Conservation (phyloP, 495 filamentous ascomycete species). For the Glonium stellatum region DNA sequence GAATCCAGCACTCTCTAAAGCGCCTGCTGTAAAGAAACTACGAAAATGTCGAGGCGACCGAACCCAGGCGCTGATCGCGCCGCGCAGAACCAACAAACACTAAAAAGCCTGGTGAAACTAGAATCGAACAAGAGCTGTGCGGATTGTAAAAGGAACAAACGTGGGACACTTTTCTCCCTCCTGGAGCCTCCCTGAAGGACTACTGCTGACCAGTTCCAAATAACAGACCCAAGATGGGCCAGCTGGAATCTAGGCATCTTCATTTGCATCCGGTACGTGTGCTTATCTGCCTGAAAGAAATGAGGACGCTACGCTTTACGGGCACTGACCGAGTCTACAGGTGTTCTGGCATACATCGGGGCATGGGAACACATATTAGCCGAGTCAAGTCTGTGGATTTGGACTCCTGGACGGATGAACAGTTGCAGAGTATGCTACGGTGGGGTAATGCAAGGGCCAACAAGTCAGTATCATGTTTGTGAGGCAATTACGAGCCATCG, state of each 20-base stretch:
- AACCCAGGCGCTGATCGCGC: constrained; percentile 75
- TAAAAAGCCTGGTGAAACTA: constrained; percentile 88
- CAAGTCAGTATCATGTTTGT: constrained; percentile 50
- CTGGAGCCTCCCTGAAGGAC: neutral
- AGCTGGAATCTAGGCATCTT: constrained; percentile 71
- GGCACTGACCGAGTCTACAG: constrained; percentile 28
- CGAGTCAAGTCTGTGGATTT: constrained; percentile 96
- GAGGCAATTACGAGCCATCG: neutral
- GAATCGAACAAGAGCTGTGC: constrained; percentile 93
- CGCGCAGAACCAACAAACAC: constrained; percentile 80
- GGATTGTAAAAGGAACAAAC: constrained; percentile 98
- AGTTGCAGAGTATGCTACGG: constrained; percentile 79
- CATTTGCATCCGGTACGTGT: constrained; percentile 72
- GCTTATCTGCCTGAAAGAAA: constrained; percentile 3
- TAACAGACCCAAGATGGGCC: constrained; percentile 91
- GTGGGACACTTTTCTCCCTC: constrained; percentile 46
- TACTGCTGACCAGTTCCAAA: constrained; percentile 2
- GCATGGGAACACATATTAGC: constrained; percentile 98
- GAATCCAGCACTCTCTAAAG: neutral
- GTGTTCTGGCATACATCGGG: constrained; percentile 95
- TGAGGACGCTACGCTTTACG: neutral
- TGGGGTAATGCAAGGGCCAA: constrained; percentile 96
- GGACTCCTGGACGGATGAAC: constrained; percentile 97
- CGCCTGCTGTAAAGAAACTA: neutral
- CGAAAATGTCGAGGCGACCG: constrained; percentile 80